phyloP scores from a whole-genome alignment of 129 eudicot species.

The Gnaphalium uliginosum region DNA sequence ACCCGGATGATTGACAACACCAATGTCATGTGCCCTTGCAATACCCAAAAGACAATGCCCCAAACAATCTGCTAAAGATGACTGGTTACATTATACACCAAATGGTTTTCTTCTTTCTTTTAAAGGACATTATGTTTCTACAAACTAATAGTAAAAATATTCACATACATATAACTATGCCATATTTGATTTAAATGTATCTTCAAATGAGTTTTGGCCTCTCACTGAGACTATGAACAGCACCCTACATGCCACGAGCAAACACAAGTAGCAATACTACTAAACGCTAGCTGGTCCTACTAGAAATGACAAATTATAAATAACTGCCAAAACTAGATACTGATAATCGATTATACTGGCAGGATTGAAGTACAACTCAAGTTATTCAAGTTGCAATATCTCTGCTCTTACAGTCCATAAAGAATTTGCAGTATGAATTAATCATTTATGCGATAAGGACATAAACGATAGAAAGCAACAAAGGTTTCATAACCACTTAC shows the following conservation, averaged over 20 bases:
- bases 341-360: background rate
- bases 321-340: background rate
- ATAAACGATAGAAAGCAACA: background rate
- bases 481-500: slow-evolving; percentile 13
- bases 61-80: background rate
- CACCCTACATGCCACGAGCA: background rate
- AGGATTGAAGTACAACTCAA: background rate
- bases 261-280: background rate
- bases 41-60: slow-evolving; percentile 2
- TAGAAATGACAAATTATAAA: background rate
- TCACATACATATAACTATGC: background rate
- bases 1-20: background rate
- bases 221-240: background rate
- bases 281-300: background rate
- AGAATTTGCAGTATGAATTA: background rate
- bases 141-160: slow-evolving; percentile 5
- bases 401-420: slow-evolving; percentile 8
- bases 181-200: background rate
- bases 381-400: background rate
- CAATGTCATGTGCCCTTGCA: background rate
- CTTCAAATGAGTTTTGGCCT: background rate
- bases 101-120: background rate
- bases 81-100: background rate
- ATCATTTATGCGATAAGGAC: background rate
- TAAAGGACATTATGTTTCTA: background rate